Percentiles rank a stretch among this genome's conserved stretches.
These are phyloP conservation scores for Conoideocrella luteorostrata DNA, from an alignment of 2,329 filamentous ascomycete genomes.

Conservation along the genomic window DNA sequence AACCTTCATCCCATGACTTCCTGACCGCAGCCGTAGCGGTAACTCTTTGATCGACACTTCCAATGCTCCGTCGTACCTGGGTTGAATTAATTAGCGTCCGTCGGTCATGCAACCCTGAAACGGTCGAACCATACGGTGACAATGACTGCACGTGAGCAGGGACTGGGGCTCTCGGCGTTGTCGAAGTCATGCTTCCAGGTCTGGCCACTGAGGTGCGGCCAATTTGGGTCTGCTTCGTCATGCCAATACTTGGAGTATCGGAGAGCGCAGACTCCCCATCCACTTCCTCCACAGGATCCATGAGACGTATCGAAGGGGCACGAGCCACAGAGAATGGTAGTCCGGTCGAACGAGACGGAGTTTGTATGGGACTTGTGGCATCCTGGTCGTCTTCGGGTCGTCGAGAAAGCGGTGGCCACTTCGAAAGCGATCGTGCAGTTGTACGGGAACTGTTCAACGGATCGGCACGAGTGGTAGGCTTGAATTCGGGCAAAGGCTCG, in stretches of 20 bases:
- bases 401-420: constrained; percentile 17
- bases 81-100: not conserved
- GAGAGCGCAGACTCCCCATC: constrained; percentile 18
- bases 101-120: not conserved
- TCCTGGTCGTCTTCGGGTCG: constrained; percentile 17
- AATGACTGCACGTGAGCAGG: constrained; percentile 3
- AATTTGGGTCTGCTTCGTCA: not conserved
- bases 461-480: not conserved
- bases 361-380: constrained; percentile 24
- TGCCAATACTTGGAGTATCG: not conserved
- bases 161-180: constrained; percentile 17
- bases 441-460: constrained; percentile 10
- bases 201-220: not conserved
- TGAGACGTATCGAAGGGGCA: constrained; percentile 19
- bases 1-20: not conserved
- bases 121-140: not conserved
- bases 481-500: not conserved
- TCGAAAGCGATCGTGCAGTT: constrained; percentile 20
- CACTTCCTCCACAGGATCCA: constrained; percentile 24
- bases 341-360: constrained; percentile 42
- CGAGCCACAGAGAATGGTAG: constrained; percentile 30
- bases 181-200: constrained; percentile 10
- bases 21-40: not conserved
- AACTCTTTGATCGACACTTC: not conserved
- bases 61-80: not conserved